Evolutionary conservation across 2,329 filamentous ascomycete species (phyloP), one percentile per base, ranked within the genome.

Genomic region (Capronia epimyces): DNA sequence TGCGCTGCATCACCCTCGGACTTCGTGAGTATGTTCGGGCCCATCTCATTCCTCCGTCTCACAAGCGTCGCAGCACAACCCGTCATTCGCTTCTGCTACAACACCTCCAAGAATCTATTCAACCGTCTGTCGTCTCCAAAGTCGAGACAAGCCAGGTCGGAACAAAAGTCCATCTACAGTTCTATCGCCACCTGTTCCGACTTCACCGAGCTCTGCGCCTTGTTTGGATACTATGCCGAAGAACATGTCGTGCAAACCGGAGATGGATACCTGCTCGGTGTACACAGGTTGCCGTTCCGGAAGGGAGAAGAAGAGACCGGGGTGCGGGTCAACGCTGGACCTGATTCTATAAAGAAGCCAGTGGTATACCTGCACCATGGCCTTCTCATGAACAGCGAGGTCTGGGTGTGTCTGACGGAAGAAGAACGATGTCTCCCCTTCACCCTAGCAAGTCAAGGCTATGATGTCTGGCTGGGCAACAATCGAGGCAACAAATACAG

Each of bases 401-500:
- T 98, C 27, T 98, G 93, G 93, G 88, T 97, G 7, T 94, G 89
- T 65, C 72, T 91, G 65, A 95, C 91, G 0, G 87, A 96, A 60
- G 83, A 84, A 60, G 80, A 94, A 67, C 80, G 90, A 60, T 91
- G 86, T 60, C 74, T 98, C 32, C 89, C 93, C 0, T 97, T 98
- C 66, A 80, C 86, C 60, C 75, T 98, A 37, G 89, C 95, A 0
- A 89, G 96, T 64, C 80, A 81, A 63, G 93, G 93, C 2, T 98
- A 94, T 63, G 93, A 98, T 73, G 91, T 97, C 58, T 98, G 93
- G 87, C 77, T 98, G 56, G 93, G 93, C 44, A 98, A 98, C 69
- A 98, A 98, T 65, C 84, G 93, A 29, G 93, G 93, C 43, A 98
- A 98, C 77, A 98, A 98, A 67, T 98, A 98, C 71, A 95, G 89